Evolutionary conservation across 2,329 filamentous ascomycete genomes (phyloP).

Genomic region (Thielaviopsis musarum): DNA sequence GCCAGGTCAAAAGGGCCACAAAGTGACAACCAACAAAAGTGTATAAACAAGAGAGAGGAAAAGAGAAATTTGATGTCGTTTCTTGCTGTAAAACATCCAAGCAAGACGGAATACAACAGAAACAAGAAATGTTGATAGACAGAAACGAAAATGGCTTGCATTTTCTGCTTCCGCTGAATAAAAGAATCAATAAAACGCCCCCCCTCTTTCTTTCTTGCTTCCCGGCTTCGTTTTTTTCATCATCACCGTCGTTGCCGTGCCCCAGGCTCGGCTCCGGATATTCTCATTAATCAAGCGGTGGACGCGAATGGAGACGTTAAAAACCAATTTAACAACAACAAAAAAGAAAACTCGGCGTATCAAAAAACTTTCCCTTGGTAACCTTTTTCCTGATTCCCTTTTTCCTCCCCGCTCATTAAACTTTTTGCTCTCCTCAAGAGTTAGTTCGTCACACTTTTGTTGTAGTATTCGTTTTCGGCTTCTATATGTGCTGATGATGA

Average conservation of each 20-base stretch:
- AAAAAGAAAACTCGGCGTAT: not conserved
- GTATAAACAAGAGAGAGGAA: no score
- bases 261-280: not conserved
- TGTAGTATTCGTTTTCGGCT: conserved; percentile 10
- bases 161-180: no score
- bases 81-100: no score
- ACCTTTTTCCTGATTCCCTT: conserved; percentile 3
- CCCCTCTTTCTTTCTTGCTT: no score
- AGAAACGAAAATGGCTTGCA: no score
- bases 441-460: conserved; percentile 15
- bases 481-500: conserved; percentile 10
- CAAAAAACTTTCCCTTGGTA: not conserved
- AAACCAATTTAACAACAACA: not conserved
- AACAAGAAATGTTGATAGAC: no score
- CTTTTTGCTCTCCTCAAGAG: conserved; percentile 13
- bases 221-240: not conserved
- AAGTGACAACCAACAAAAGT: no score
- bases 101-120: no score
- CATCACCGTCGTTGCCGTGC: not conserved
- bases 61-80: no score
- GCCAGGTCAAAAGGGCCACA: no score
- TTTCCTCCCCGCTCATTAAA: conserved; percentile 5
- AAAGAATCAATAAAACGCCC: no score
- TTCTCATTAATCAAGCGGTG: not conserved
- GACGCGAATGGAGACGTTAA: not conserved